Percentiles rank a stretch among this genome's conserved stretches.
Evolutionary conservation across 23 red algal genomes (phyloP).

Genomic region (Gracilariopsis chorda): DNA sequence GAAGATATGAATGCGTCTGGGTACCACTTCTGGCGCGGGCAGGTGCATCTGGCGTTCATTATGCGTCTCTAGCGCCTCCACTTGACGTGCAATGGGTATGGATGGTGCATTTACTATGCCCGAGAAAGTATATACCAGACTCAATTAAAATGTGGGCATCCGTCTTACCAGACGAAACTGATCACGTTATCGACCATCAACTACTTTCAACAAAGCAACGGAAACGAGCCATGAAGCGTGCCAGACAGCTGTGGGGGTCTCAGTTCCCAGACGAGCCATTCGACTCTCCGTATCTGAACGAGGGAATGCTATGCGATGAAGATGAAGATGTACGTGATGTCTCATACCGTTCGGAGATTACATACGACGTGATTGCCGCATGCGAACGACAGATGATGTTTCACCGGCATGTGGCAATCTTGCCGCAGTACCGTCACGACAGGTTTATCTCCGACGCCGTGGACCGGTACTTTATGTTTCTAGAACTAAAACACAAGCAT

Average conservation of each 20-base stretch:
- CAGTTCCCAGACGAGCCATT: constrained; percentile 21
- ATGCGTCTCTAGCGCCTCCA: neutral
- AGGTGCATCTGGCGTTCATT: neutral
- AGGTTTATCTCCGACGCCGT: neutral
- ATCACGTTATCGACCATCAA: constrained; percentile 1
- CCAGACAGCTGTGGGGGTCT: neutral
- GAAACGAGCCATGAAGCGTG: neutral
- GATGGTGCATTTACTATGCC: constrained; percentile 38
- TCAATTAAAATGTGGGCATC: neutral
- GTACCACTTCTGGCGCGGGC: constrained; percentile 4
- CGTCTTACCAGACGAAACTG: neutral
- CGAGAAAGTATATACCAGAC: constrained; percentile 1
- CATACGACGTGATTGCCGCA: constrained; percentile 33
- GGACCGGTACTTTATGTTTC: constrained; percentile 19
- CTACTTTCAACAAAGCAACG: neutral
- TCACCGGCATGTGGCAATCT: constrained; percentile 22
- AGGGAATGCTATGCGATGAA: neutral
- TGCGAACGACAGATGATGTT: constrained; percentile 29
- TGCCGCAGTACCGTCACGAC: constrained; percentile 37
- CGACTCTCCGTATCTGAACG: neutral
- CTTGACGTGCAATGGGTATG: constrained; percentile 48
- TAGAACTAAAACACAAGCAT: neutral
- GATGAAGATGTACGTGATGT: neutral
- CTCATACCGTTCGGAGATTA: neutral
- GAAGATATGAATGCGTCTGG: constrained; percentile 33